Evolutionary conservation across 208 protist genomes (phyloP).

Genomic region (Angomonas deanei): DNA sequence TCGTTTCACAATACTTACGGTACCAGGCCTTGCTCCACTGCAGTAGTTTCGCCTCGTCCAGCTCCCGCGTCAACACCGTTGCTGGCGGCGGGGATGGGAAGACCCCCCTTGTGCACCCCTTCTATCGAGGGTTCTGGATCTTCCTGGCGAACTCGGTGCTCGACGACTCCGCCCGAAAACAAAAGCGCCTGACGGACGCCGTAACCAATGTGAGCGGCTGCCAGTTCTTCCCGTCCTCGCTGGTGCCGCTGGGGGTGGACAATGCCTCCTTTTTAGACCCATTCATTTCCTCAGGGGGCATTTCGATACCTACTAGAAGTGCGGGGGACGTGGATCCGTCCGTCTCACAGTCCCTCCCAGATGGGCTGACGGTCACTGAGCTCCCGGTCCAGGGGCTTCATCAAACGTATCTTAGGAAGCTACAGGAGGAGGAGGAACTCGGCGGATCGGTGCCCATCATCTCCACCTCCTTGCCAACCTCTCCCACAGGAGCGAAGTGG

Average conservation of each 20-base stretch:
- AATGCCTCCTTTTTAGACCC: constrained; percentile 40
- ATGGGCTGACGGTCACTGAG: too few species aligned
- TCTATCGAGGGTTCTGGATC: constrained; percentile 61
- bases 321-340: background rate
- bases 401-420: too few species aligned
- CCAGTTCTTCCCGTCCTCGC: constrained; percentile 50
- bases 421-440: too few species aligned
- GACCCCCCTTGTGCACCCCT: constrained; percentile 55
- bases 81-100: constrained; percentile 15
- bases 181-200: background rate
- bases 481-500: background rate
- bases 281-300: constrained; percentile 36
- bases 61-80: constrained; percentile 56
- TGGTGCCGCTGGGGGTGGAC: constrained; percentile 68
- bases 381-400: too few species aligned
- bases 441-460: background rate
- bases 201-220: constrained; percentile 7
- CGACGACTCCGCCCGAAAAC: background rate
- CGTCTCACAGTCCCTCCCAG: background rate
- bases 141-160: constrained; percentile 20
- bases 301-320: too few species aligned
- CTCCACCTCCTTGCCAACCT: background rate
- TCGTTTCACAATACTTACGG: constrained; percentile 71
- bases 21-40: constrained; percentile 60
- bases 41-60: constrained; percentile 46